phyloP scores from a whole-genome alignment of 2,329 filamentous ascomycete genomes.

The Fusarium falciforme region DNA sequence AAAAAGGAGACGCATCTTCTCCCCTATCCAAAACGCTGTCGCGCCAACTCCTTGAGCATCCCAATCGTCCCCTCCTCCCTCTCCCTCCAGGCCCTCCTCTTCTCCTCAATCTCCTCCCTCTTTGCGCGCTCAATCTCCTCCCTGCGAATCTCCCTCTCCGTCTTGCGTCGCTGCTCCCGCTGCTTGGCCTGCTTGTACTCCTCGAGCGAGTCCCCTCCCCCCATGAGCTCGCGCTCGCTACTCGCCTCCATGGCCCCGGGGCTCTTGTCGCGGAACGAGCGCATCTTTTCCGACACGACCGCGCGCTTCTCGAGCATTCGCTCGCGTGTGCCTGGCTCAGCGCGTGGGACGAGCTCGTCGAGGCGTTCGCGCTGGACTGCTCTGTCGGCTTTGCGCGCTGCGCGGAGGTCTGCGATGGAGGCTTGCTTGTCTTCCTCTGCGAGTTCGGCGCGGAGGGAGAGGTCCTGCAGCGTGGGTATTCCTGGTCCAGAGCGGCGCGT shows the following conservation, averaged over 20 bases:
- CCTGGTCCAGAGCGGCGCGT: conserved; percentile 60
- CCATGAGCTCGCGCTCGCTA: conserved; percentile 82
- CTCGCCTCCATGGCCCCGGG: conserved; percentile 63
- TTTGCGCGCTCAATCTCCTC: conserved; percentile 84
- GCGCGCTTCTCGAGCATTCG: conserved; percentile 87
- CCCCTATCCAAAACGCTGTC: conserved; percentile 76
- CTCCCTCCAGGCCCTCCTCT: conserved; percentile 73
- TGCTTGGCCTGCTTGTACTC: conserved; percentile 77
- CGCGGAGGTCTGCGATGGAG: conserved; percentile 67
- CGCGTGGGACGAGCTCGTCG: conserved; percentile 85
- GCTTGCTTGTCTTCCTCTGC: conserved; percentile 61
- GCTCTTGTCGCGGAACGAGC: conserved; percentile 76
- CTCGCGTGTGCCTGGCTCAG: conserved; percentile 85
- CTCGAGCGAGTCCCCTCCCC: conserved; percentile 71
- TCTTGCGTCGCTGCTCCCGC: conserved; percentile 78
- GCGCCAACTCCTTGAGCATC: conserved; percentile 82
- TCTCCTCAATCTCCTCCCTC: conserved; percentile 83
- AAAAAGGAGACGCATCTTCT: not conserved
- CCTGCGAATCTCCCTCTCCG: conserved; percentile 82
- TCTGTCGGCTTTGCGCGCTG: conserved; percentile 73
- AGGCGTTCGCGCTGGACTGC: conserved; percentile 75
- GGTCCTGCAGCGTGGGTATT: conserved; percentile 80
- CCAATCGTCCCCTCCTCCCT: conserved; percentile 89
- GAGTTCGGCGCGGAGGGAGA: conserved; percentile 69
- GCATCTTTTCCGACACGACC: conserved; percentile 77